Percentiles rank a stretch among this genome's conserved stretches.
phyloP scores from a whole-genome alignment of 345 rosid genomes.

The Laguncularia racemosa region DNA sequence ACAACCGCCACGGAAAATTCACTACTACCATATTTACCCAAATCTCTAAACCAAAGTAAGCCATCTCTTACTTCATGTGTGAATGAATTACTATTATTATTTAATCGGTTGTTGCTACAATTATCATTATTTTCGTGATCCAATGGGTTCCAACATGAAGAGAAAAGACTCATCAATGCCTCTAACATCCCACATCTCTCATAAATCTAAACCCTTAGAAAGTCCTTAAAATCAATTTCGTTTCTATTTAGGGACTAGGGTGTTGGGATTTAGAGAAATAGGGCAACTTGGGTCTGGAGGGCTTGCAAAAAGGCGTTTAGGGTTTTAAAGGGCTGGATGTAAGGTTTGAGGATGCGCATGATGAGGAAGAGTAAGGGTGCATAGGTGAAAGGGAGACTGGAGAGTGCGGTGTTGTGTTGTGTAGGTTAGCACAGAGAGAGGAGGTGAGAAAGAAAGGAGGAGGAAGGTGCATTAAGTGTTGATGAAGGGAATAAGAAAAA shows the following conservation, averaged over 20 bases:
- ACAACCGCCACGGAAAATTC: conserved; percentile 90
- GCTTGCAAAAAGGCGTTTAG: conserved; percentile 6
- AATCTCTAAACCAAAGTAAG: conserved; percentile 70
- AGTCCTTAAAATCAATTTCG: conserved; percentile 13
- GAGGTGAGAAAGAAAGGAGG: conserved; percentile 16
- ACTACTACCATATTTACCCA: conserved; percentile 56
- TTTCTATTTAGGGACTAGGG: conserved; percentile 2
- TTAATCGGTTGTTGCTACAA: conserved; percentile 10
- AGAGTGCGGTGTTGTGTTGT: not conserved
- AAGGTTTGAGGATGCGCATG: conserved; percentile 15
- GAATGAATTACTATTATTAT: conserved; percentile 5
- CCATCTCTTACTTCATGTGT: conserved; percentile 67
- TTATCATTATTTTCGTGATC: conserved; percentile 31
- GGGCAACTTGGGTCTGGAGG: conserved; percentile 13
- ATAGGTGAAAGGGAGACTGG: conserved; percentile 13
- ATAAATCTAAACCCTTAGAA: conserved; percentile 18
- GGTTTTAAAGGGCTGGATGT: conserved; percentile 17
- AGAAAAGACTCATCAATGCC: conserved; percentile 82
- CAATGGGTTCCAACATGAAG: conserved; percentile 71
- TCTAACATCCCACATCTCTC: conserved; percentile 92
- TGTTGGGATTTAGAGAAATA: conserved; percentile 7
- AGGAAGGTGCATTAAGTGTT: conserved; percentile 34
- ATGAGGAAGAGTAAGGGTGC: conserved; percentile 11
- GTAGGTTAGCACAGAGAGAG: conserved; percentile 17
- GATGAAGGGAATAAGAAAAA: too few relatives aligned